Evolutionary conservation across 306 rosid genomes (phyloP).

Genomic region (Prunus armeniaca): DNA sequence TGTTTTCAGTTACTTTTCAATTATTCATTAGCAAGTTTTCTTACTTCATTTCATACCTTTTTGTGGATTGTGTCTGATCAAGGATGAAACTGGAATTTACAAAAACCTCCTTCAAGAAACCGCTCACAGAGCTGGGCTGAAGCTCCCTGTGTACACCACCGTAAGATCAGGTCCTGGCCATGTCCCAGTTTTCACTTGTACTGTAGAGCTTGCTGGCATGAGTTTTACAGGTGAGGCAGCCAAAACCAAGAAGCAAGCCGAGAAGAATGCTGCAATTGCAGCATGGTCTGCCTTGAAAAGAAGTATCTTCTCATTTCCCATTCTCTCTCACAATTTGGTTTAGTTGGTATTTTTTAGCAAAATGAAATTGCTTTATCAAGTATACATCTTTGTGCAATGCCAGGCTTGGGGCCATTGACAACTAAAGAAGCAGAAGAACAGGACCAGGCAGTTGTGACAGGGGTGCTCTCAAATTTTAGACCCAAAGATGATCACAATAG

Average conservation of each 20-base stretch:
- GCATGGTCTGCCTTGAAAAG: slow-evolving; percentile 34
- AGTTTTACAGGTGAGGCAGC: slow-evolving; percentile 26
- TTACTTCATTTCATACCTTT: not conserved
- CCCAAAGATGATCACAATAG: slow-evolving; percentile 18
- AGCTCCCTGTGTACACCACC: slow-evolving; percentile 29
- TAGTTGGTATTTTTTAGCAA: not conserved
- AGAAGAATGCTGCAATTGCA: slow-evolving; percentile 36
- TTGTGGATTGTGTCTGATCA: not conserved
- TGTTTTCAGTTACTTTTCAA: not conserved
- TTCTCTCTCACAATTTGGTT: not conserved
- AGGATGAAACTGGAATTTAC: slow-evolving; percentile 35
- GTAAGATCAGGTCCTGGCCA: slow-evolving; percentile 32
- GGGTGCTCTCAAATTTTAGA: slow-evolving; percentile 28
- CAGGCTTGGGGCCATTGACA: slow-evolving; percentile 21
- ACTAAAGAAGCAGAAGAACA: slow-evolving; percentile 26
- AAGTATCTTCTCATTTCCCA: not conserved
- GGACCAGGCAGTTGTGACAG: slow-evolving; percentile 28
- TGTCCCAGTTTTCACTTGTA: slow-evolving; percentile 27
- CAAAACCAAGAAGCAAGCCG: slow-evolving; percentile 37
- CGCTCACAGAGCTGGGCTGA: slow-evolving; percentile 29
- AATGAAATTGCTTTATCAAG: not conserved
- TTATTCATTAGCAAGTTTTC: not conserved
- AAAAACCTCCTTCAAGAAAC: slow-evolving; percentile 34
- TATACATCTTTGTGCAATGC: slow-evolving; percentile 6
- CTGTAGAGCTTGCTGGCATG: slow-evolving; percentile 30